A percentile compares a stretch with the other conserved stretches of the same genome.
phyloP scores from a whole-genome alignment of 139 green algal genomes.

The Tetradesmus lagerheimii region DNA sequence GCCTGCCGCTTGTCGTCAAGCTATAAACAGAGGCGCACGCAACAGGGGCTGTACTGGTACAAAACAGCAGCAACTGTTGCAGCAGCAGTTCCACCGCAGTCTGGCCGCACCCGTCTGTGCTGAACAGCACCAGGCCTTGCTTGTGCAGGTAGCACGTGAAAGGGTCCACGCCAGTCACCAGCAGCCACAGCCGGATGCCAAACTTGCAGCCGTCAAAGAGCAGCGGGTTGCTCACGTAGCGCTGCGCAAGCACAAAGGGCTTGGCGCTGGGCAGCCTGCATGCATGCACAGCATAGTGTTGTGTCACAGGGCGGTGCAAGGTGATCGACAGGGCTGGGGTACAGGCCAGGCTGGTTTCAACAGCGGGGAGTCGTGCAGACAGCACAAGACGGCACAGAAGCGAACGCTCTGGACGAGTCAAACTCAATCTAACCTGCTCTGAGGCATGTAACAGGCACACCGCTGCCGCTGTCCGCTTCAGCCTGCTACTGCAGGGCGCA shows the following conservation, averaged over 20 bases:
- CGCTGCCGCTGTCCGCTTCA: too few species aligned
- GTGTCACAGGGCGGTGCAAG: neutral
- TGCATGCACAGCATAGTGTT: neutral
- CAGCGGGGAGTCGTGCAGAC: too few species aligned
- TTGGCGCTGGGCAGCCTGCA: slow-evolving; percentile 46
- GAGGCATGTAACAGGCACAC: too few species aligned
- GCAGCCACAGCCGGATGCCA: slow-evolving; percentile 70
- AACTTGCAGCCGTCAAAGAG: slow-evolving; percentile 70
- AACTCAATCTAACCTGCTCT: too few species aligned
- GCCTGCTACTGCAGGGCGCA: too few species aligned
- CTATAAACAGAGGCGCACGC: too few species aligned
- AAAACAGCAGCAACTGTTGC: neutral
- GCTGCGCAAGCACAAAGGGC: slow-evolving; percentile 65
- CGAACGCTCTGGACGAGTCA: too few species aligned
- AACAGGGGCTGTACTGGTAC: too few species aligned
- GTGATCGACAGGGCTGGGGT: neutral
- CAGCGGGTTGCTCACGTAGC: slow-evolving; percentile 62
- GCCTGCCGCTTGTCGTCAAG: too few species aligned
- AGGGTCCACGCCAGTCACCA: slow-evolving; percentile 63
- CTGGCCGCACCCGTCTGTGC: slow-evolving; percentile 53
- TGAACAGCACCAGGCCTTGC: slow-evolving; percentile 69
- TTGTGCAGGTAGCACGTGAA: slow-evolving; percentile 62
- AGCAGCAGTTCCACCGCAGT: neutral
- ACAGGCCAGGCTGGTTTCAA: too few species aligned
- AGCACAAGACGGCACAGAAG: neutral